phyloP scores from a whole-genome alignment of 179 eudicot species.

The Silene coronaria region DNA sequence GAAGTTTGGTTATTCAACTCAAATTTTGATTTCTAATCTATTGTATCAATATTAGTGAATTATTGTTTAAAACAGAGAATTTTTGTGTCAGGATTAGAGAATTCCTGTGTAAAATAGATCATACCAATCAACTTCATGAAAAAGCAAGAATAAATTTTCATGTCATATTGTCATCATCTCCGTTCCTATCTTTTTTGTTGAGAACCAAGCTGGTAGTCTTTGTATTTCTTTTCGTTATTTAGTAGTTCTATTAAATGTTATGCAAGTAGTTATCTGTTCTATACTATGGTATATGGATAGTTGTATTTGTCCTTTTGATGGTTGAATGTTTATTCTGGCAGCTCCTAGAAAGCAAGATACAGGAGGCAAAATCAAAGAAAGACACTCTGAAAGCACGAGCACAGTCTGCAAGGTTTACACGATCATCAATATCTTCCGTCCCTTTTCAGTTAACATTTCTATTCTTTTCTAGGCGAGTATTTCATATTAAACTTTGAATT shows the following conservation, averaged over 20 bases:
- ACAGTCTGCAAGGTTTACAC: constrained; percentile 61
- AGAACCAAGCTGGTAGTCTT: background rate
- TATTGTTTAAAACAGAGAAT: background rate
- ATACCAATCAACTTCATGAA: background rate
- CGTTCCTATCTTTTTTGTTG: background rate
- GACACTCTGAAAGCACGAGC: constrained; percentile 99
- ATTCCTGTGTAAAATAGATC: background rate
- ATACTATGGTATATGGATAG: background rate
- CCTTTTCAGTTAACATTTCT: background rate
- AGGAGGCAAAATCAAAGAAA: constrained; percentile 95
- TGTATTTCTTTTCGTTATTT: background rate
- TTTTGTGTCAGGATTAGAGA: background rate
- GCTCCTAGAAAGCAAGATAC: constrained; percentile 97
- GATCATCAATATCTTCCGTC: background rate
- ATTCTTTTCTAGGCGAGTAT: background rate
- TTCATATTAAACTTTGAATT: constrained; percentile 10
- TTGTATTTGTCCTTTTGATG: background rate
- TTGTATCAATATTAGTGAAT: background rate
- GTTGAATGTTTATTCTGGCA: constrained; percentile 28
- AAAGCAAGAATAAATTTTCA: background rate
- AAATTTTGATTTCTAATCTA: background rate
- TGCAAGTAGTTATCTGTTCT: background rate
- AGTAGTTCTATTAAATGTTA: background rate
- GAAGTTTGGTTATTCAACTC: background rate
- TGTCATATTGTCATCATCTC: no score